Conservation (phyloP, 306 rosid species). For the Vigna hirtella region DNA sequence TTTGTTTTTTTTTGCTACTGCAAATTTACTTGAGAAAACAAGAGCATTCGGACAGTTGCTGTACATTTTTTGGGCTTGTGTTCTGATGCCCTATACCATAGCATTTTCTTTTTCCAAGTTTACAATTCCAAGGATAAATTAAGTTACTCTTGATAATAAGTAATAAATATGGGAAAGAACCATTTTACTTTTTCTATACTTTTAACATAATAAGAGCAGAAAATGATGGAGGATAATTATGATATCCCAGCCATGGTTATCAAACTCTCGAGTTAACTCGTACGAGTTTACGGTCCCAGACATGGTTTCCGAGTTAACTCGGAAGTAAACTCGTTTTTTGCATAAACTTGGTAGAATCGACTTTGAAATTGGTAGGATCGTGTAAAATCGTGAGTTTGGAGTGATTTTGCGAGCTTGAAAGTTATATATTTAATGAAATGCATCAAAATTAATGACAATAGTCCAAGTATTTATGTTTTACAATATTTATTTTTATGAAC, state of each 20-base stretch:
- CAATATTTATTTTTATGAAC: no score
- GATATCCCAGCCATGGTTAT: neutral
- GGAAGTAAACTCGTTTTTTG: no score
- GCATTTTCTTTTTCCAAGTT: neutral
- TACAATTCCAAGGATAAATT: neutral
- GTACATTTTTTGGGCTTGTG: slow-evolving; percentile 25
- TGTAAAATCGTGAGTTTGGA: no score
- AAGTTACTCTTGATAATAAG: neutral
- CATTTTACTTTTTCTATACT: neutral
- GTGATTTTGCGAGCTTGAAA: no score
- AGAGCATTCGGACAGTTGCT: neutral
- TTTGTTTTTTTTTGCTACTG: neutral
- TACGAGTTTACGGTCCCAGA: no score
- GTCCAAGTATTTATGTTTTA: no score
- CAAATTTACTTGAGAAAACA: slow-evolving; percentile 15
- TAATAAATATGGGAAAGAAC: neutral
- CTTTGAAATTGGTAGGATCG: no score
- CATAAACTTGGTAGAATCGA: no score
- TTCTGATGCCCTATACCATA: neutral
- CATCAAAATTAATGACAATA: no score
- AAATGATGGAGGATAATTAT: slow-evolving; percentile 10
- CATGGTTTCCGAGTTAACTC: no score
- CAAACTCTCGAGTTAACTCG: no score
- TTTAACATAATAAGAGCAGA: neutral
- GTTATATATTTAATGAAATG: no score